These are phyloP conservation scores for Botrytis elliptica DNA, from an alignment of 2,329 filamentous ascomycete genomes.

Conservation along the genomic window DNA sequence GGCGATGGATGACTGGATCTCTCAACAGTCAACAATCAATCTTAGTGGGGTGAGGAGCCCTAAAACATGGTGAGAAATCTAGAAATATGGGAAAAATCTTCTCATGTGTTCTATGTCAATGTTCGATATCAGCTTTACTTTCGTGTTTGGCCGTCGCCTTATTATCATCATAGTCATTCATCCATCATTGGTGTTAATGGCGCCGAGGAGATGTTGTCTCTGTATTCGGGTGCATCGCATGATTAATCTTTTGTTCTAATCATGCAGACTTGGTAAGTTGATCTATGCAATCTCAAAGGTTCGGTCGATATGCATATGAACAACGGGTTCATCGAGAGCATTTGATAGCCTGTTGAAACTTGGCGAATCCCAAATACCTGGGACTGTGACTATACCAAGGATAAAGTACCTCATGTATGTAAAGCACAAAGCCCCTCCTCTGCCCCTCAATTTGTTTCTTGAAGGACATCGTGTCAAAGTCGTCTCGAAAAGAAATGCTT, in stretches of 20 bases:
- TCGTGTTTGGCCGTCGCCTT: not conserved
- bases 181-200: not conserved
- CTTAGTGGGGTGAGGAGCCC: not conserved
- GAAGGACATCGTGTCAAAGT: not conserved
- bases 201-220: not conserved
- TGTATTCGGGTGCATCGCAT: not conserved
- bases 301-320: not conserved
- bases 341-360: not conserved
- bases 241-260: not conserved
- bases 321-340: not conserved
- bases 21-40: not conserved
- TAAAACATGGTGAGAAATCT: not conserved
- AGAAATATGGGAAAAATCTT: not conserved
- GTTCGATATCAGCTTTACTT: not conserved
- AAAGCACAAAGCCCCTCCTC: not conserved
- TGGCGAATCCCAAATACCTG: not conserved
- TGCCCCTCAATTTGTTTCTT: not conserved
- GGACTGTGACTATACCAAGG: not conserved
- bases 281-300: not conserved
- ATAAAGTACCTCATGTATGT: not conserved
- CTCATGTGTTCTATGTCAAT: not conserved
- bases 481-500: not conserved
- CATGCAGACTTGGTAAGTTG: not conserved
- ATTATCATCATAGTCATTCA: not conserved
- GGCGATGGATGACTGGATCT: not conserved